A percentile compares a stretch with the other conserved stretches of the same genome.
Conservation (phyloP, 768 basidiomycete species). For the Chalciporus pseudorubinellus region DNA sequence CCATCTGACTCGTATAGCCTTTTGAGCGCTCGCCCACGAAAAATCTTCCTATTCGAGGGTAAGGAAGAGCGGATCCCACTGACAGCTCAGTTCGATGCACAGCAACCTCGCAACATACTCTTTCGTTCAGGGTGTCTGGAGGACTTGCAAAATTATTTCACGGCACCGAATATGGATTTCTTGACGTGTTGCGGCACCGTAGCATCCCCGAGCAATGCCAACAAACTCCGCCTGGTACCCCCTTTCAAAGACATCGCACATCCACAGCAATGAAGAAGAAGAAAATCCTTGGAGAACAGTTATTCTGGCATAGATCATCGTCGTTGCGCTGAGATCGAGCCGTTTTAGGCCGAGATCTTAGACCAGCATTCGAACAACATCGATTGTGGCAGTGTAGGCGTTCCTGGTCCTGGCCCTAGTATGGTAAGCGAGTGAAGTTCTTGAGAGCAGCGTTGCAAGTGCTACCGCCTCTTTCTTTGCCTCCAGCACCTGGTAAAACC, state of each 20-base stretch:
- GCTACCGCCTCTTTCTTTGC: neutral
- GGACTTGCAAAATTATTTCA: neutral
- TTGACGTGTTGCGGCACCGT: constrained; percentile 7
- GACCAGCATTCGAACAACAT: neutral
- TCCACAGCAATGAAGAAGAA: too few species aligned
- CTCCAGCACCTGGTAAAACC: neutral
- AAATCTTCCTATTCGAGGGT: constrained; percentile 14
- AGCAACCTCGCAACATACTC: constrained; percentile 1
- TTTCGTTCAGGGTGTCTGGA: constrained; percentile 17
- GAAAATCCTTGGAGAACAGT: too few species aligned
- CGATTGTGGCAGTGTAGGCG: neutral
- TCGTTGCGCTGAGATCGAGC: neutral
- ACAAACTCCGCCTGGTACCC: neutral
- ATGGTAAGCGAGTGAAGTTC: too few species aligned
- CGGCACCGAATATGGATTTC: constrained; percentile 6
- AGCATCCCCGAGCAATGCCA: neutral
- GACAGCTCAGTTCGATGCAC: neutral
- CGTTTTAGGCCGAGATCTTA: too few species aligned
- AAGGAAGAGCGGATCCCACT: neutral
- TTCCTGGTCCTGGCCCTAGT: neutral
- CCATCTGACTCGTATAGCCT: constrained; percentile 21
- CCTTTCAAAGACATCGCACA: neutral
- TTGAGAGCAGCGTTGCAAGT: neutral
- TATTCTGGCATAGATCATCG: neutral
- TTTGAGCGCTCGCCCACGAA: constrained; percentile 11